phyloP scores from a whole-genome alignment of 202 grass and related monocot genomes.

The Elaeis oleifera region DNA sequence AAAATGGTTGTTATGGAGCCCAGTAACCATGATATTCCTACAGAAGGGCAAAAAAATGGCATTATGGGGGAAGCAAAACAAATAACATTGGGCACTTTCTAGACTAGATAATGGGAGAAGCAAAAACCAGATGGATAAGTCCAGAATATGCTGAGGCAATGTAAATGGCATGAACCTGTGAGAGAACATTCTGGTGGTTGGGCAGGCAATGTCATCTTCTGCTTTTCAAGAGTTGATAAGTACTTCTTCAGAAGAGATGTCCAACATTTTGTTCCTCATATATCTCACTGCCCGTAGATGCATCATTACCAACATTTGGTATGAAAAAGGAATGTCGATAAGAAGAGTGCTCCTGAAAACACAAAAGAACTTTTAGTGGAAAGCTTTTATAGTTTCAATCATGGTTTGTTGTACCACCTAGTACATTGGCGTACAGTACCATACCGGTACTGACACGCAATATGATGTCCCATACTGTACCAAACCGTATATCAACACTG shows the following conservation, averaged over 20 bases:
- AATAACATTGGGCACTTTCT: neutral
- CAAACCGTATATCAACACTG: no score
- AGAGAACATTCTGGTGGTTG: conserved; percentile 33
- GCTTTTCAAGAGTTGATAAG: conserved; percentile 35
- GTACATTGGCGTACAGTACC: no score
- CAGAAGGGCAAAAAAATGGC: conserved; percentile 21
- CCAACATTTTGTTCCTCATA: conserved; percentile 41
- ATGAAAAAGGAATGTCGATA: conserved; percentile 43
- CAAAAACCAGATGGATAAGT: no score
- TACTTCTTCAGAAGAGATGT: conserved; percentile 48
- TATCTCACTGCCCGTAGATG: conserved; percentile 21
- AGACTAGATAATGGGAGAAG: no score
- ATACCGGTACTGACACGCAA: no score
- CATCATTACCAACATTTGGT: conserved; percentile 32
- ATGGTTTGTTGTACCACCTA: no score
- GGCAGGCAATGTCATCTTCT: conserved; percentile 36
- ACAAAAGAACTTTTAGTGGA: neutral
- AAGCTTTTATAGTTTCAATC: no score
- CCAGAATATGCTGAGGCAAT: no score
- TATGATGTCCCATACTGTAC: no score
- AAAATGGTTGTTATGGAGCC: conserved; percentile 53
- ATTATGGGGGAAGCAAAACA: neutral
- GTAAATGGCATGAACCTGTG: conserved; percentile 33
- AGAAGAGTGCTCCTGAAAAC: conserved; percentile 30
- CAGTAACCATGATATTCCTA: conserved; percentile 55